Evolutionary conservation across 2,329 filamentous ascomycete species (phyloP).

Genomic region (Colletotrichum simmondsii): DNA sequence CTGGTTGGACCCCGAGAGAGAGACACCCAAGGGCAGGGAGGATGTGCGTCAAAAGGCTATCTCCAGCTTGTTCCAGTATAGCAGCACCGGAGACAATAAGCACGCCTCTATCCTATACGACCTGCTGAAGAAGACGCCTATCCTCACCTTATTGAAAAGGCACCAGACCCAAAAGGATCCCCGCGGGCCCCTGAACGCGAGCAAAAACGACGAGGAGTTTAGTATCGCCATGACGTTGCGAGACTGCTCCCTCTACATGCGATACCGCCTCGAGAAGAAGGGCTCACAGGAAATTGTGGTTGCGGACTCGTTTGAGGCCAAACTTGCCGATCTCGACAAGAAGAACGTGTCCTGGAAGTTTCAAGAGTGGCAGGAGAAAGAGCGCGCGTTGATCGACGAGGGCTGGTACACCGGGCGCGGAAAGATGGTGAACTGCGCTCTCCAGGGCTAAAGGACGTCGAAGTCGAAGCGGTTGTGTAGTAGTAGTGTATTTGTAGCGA

Average conservation of each 20-base stretch:
- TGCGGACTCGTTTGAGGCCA: constrained; percentile 57
- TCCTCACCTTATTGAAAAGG: constrained; percentile 6
- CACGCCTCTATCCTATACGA: constrained; percentile 12
- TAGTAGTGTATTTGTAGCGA: constrained; percentile 11
- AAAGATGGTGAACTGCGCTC: constrained; percentile 29
- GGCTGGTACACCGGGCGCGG: constrained; percentile 69
- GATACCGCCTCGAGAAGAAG: constrained; percentile 39
- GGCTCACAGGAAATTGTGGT: background rate
- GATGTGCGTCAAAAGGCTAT: constrained; percentile 12
- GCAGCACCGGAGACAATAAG: constrained; percentile 12
- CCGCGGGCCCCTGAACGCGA: constrained; percentile 53
- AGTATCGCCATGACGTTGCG: constrained; percentile 82
- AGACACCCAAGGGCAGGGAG: background rate
- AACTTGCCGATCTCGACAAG: constrained; percentile 81
- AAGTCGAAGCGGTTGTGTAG: background rate
- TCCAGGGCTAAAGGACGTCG: background rate
- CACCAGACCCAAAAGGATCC: constrained; percentile 55
- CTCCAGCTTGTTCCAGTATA: constrained; percentile 7
- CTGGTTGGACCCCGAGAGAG: constrained; percentile 25
- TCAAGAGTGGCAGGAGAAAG: constrained; percentile 74
- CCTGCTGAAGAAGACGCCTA: background rate
- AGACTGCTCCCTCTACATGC: constrained; percentile 81
- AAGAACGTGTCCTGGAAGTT: constrained; percentile 77
- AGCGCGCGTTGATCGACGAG: constrained; percentile 70
- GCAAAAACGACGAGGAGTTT: constrained; percentile 59